Conservation (phyloP, 306 rosid genomes). For the Fragaria ananassa region DNA sequence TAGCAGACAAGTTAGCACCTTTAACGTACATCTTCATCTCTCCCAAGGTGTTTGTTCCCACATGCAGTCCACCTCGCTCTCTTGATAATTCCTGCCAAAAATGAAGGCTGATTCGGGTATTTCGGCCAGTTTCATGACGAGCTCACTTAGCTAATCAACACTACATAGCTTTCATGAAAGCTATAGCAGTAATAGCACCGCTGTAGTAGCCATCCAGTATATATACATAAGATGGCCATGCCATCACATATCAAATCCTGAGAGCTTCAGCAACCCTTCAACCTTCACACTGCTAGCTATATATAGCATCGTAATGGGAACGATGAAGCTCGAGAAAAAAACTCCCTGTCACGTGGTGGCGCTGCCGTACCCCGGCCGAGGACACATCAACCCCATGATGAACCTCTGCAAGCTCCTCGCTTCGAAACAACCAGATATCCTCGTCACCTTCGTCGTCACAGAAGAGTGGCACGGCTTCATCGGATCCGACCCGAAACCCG, state of each 20-base stretch:
- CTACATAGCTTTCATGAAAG: too few relatives aligned
- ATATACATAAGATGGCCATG: background rate
- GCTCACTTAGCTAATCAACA: background rate
- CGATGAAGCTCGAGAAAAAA: background rate
- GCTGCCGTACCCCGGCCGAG: slow-evolving; percentile 45
- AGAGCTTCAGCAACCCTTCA: background rate
- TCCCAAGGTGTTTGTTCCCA: background rate
- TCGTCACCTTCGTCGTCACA: slow-evolving; percentile 38
- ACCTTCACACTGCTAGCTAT: background rate
- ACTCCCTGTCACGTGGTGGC: slow-evolving; percentile 35
- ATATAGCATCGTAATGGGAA: background rate
- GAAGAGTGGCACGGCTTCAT: slow-evolving; percentile 48
- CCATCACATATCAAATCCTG: background rate
- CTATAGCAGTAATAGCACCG: too few relatives aligned
- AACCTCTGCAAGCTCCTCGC: slow-evolving; percentile 41
- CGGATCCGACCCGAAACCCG: slow-evolving; percentile 24
- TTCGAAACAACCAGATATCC: slow-evolving; percentile 13
- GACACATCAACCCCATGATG: slow-evolving; percentile 62
- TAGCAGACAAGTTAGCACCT: too few relatives aligned
- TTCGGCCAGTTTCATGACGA: background rate
- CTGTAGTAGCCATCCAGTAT: background rate
- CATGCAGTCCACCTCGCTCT: background rate
- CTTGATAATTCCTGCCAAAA: background rate
- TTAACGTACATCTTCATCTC: too few relatives aligned
- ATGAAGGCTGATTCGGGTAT: background rate